A percentile compares a stretch with the other conserved stretches of the same genome.
Evolutionary conservation across 345 rosid species (phyloP).

Genomic region (Cardamine occulta): DNA sequence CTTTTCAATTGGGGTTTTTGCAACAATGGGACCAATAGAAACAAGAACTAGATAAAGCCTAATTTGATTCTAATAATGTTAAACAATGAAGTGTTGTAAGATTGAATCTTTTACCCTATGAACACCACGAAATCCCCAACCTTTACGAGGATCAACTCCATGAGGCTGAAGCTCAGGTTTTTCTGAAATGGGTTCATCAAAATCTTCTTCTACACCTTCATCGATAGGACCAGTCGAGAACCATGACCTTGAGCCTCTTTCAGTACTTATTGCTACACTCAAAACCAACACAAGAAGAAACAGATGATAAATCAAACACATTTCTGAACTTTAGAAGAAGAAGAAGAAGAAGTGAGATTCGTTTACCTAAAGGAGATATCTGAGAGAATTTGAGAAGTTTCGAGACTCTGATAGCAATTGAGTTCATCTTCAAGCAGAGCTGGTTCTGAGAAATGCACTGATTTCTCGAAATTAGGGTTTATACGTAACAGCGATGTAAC

Average conservation of each 20-base stretch:
- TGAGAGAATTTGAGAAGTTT: conserved; percentile 34
- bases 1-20: background rate
- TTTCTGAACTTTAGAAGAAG: background rate
- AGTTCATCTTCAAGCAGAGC: conserved; percentile 29
- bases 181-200: conserved; percentile 47
- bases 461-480: conserved; percentile 5
- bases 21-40: background rate
- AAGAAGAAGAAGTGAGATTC: background rate
- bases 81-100: background rate
- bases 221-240: conserved; percentile 43
- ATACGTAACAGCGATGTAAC: background rate
- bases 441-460: background rate
- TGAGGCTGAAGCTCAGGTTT: conserved; percentile 70
- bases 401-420: conserved; percentile 33
- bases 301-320: background rate
- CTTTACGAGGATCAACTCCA: conserved; percentile 88
- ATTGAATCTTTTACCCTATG: conserved; percentile 61
- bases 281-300: conserved; percentile 11
- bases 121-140: conserved; percentile 95
- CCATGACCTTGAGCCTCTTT: conserved; percentile 29
- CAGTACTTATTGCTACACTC: conserved; percentile 26
- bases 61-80: background rate
- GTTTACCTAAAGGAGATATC: conserved; percentile 30
- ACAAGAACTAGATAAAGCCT: background rate
- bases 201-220: conserved; percentile 45